Base-by-base conservation (phyloP, 2,329 filamentous ascomycete genomes). In the Colletotrichum destructivum region DNA sequence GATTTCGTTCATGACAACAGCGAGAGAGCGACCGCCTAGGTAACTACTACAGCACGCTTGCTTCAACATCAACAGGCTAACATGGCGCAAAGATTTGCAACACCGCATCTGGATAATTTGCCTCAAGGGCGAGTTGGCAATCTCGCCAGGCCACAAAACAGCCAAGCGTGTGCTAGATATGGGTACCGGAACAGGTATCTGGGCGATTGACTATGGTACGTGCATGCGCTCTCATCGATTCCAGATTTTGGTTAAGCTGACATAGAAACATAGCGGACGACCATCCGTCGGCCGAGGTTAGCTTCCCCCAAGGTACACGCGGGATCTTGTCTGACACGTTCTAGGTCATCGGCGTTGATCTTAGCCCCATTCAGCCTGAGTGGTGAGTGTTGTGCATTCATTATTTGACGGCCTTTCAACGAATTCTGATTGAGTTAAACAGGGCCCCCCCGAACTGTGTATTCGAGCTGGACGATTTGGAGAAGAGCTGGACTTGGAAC, bases 381-480 rank as follows among this genome's bases (percentile, higher is more conserved):
- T 70, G 62, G 63, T 67, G 8, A 52, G 52, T 35, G 2, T 54
- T 16, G 5, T 23, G 11, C 13, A 35, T 31, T 44, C 31, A 15
- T 23, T 11, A 31, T 2, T 38, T 1, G 31, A 31, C 7, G 31
- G 16, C 46, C 12, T 8, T 21, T 4, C 8, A 38, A 16, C 35
- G 35, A 13, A 8, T 23, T 23, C 12, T 26, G 21, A 21, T 13
- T 40, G 8, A 21, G 12, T 18, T 8, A 2, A 4, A 23, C 35
- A 83, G 82, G 76, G 82, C 86, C 4, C 86, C 86, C 2, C 80
- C 84, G 0, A 89, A 89, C 65, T 81, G 86, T 6, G 76, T 78
- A 15, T 88, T 88, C 71, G 82, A 84, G 51, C 76, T 86, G 52
- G 84, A 85, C 62, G 81, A 85, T 66, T 73, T 81, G 15, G 82